phyloP scores from a whole-genome alignment of 441 rosid species.

The Theobroma grandiflorum region DNA sequence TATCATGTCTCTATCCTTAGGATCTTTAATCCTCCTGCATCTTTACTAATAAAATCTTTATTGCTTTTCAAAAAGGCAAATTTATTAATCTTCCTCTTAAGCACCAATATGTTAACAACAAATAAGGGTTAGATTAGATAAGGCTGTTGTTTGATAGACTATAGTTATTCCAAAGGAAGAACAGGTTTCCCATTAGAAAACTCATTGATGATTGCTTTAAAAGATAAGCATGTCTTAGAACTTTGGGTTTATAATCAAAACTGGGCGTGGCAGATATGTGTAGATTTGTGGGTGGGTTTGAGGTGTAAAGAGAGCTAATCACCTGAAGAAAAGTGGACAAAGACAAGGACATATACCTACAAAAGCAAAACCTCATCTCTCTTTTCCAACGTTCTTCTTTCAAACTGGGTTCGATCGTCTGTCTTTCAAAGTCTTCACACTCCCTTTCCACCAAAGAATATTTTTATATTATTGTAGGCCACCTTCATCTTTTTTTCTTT shows the following conservation, averaged over 20 bases:
- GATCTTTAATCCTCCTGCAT: too few species aligned
- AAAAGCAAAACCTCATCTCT: not conserved
- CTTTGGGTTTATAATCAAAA: not conserved
- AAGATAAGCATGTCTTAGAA: not conserved
- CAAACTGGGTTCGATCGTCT: not conserved
- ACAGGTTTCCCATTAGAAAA: not conserved
- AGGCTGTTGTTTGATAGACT: not conserved
- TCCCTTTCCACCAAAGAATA: not conserved
- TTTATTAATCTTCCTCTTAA: too few species aligned
- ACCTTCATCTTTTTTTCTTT: too few species aligned
- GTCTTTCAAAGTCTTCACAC: not conserved
- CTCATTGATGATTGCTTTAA: not conserved
- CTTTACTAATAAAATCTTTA: too few species aligned
- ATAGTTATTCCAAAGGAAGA: not conserved
- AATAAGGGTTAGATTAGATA: not conserved
- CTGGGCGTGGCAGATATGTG: not conserved
- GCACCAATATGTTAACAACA: not conserved
- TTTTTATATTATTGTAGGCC: not conserved
- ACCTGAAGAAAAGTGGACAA: slow-evolving; percentile 25
- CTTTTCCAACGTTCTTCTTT: not conserved
- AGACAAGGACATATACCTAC: slow-evolving; percentile 44
- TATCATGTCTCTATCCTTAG: too few species aligned
- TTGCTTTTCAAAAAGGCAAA: too few species aligned
- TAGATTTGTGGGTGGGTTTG: slow-evolving; percentile 63
- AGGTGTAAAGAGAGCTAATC: slow-evolving; percentile 38